phyloP scores from a whole-genome alignment of 441 rosid species.

The Biscutella laevigata region DNA sequence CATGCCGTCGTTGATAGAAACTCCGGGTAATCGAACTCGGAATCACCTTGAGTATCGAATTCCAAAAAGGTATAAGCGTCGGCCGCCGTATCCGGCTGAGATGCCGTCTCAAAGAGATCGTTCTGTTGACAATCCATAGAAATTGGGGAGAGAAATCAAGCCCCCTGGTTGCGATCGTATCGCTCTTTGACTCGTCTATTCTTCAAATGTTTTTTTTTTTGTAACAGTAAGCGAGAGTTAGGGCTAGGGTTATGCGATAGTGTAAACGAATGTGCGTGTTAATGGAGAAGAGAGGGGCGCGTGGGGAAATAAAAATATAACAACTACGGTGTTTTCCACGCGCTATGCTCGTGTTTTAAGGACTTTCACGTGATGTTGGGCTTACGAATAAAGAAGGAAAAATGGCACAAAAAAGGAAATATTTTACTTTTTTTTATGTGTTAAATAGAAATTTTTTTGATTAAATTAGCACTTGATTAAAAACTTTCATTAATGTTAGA shows the following conservation, averaged over 20 bases:
- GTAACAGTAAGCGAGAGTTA: constrained; percentile 34
- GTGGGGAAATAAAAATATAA: no score
- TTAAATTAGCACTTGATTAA: no score
- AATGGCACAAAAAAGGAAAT: no score
- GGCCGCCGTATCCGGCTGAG: constrained; percentile 80
- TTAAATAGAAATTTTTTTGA: no score
- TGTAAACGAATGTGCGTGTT: no score
- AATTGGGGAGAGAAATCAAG: constrained; percentile 9
- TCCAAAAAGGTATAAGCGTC: constrained; percentile 94
- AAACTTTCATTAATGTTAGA: no score
- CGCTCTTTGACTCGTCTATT: not conserved
- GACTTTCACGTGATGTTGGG: no score
- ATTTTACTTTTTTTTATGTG: no score
- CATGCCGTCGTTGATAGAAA: constrained; percentile 71
- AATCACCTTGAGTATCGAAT: constrained; percentile 93
- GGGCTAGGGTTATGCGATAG: constrained; percentile 39
- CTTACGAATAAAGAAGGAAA: no score
- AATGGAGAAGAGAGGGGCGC: no score
- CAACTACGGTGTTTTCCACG: no score
- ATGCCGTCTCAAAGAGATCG: constrained; percentile 76
- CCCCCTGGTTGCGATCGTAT: constrained; percentile 14
- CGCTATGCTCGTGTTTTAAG: no score
- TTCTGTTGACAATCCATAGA: constrained; percentile 69
- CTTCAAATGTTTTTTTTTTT: constrained; percentile 26
- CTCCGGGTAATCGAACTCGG: constrained; percentile 91